phyloP scores from a whole-genome alignment of 306 rosid species.

The Sphenostylis stenocarpa region DNA sequence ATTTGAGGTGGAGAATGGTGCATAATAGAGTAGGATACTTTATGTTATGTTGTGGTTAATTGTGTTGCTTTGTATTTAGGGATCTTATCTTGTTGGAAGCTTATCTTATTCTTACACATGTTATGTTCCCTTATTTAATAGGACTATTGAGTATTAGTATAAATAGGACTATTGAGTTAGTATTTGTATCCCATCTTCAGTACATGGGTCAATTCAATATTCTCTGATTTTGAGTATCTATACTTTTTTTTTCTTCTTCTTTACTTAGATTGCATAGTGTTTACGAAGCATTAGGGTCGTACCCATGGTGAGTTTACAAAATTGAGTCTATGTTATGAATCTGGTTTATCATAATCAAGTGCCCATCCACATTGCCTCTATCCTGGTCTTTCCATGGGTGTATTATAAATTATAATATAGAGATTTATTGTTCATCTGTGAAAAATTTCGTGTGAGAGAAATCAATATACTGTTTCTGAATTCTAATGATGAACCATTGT shows the following conservation, averaged over 20 bases:
- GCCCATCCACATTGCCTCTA: background rate
- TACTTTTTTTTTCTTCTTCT: background rate
- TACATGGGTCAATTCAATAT: background rate
- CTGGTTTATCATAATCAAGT: background rate
- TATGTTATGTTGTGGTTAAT: conserved; percentile 10
- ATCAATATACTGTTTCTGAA: background rate
- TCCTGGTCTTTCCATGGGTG: background rate
- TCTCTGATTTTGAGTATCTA: background rate
- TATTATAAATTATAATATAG: background rate
- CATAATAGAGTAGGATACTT: background rate
- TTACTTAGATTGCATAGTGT: background rate
- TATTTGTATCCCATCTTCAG: background rate
- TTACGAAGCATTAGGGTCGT: background rate
- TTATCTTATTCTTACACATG: background rate
- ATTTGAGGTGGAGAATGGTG: background rate
- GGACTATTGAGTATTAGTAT: background rate
- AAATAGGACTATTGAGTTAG: background rate
- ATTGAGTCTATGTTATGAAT: background rate
- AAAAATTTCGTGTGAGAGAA: background rate
- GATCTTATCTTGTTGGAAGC: conserved; percentile 5
- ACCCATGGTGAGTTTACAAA: background rate
- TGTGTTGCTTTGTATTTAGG: background rate
- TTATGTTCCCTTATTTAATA: background rate
- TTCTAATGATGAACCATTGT: background rate
- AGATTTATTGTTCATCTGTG: background rate